Conservation (phyloP, 306 rosid genomes). For the Styphnolobium japonicum region DNA sequence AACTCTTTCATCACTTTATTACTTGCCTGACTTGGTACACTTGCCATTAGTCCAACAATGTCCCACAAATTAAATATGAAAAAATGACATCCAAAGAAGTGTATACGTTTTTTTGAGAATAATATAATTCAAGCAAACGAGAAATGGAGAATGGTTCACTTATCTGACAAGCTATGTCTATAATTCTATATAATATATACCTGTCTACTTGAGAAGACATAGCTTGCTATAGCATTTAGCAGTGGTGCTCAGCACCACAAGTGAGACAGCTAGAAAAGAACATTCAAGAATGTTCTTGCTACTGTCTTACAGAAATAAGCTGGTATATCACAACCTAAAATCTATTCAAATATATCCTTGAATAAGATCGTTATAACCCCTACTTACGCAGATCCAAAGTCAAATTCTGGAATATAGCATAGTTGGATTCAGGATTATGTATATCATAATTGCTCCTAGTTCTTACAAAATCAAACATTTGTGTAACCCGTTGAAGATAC, state of each 20-base stretch:
- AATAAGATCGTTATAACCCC: not conserved
- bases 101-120: not conserved
- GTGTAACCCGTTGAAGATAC: not conserved
- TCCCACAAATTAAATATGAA: not conserved
- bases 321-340: not conserved
- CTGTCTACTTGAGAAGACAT: not conserved
- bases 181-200: not conserved
- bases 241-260: not conserved
- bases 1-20: too few species aligned
- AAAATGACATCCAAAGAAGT: not conserved
- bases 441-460: not conserved
- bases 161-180: conserved; percentile 18
- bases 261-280: not conserved
- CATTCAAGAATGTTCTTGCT: not conserved
- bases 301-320: not conserved
- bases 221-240: not conserved
- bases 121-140: not conserved
- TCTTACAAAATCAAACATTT: not conserved
- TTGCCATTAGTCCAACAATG: too few species aligned
- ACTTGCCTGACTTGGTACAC: too few species aligned
- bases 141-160: not conserved
- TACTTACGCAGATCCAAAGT: not conserved
- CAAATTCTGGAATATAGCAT: not conserved
- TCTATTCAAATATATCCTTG: not conserved
- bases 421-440: not conserved